Conservation (phyloP, 257 asterid species). For the Ballota nigra region DNA sequence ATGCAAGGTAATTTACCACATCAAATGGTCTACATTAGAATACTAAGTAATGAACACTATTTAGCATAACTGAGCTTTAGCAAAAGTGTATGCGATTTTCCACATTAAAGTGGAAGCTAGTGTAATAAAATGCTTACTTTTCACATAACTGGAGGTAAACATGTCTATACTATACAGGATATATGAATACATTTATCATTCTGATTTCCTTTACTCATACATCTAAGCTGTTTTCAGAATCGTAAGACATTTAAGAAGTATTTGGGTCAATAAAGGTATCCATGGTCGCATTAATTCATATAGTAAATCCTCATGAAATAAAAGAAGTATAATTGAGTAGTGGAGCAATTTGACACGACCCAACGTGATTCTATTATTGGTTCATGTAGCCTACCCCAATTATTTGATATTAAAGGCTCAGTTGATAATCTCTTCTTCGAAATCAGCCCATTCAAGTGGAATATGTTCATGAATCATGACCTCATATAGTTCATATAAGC, state of each 20-base stretch:
- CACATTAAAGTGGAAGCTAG: not conserved
- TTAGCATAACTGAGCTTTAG: not conserved
- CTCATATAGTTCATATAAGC: not conserved
- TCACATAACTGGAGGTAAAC: not conserved
- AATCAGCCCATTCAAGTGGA: no score
- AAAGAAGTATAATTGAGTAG: not conserved
- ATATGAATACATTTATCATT: not conserved
- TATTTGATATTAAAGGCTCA: no score
- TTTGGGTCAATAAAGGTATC: not conserved
- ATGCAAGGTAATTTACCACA: not conserved
- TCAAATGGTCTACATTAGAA: not conserved
- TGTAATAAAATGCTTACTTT: not conserved
- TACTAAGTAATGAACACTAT: not conserved
- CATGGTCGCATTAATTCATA: not conserved
- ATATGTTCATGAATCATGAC: not conserved
- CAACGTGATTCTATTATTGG: no score
- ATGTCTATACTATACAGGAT: no score
- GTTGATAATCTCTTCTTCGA: no score
- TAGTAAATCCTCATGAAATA: not conserved
- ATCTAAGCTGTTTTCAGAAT: not conserved
- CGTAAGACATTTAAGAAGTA: not conserved
- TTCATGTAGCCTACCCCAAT: no score
- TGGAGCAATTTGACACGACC: no score
- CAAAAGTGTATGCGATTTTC: not conserved
- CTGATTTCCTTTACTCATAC: not conserved